phyloP scores from a whole-genome alignment of 2,329 filamentous ascomycete genomes.

The Aphanocladium album region DNA sequence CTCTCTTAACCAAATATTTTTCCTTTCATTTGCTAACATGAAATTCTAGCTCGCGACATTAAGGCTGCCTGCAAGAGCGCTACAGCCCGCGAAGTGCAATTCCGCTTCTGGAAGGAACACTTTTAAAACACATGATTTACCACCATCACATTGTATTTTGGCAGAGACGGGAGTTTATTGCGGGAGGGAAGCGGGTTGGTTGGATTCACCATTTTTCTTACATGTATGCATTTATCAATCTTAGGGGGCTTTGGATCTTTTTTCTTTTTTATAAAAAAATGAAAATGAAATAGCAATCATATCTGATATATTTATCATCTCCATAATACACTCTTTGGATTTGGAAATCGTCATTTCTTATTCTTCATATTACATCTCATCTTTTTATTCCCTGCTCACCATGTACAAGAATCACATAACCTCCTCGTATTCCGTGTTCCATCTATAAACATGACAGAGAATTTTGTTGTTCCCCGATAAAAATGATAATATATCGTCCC shows the following conservation, averaged over 20 bases:
- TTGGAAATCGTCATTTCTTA: neutral
- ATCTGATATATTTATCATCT: neutral
- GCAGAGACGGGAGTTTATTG: neutral
- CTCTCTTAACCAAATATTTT: neutral
- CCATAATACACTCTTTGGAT: neutral
- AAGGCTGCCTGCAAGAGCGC: conserved; percentile 71
- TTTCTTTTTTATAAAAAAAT: neutral
- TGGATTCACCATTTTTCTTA: neutral
- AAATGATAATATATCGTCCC: neutral
- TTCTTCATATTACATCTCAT: neutral
- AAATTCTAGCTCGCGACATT: conserved; percentile 66
- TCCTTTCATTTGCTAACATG: conserved; percentile 27
- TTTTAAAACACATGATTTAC: conserved; percentile 41
- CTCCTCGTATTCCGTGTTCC: neutral
- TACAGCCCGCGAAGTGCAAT: conserved; percentile 73
- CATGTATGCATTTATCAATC: conserved; percentile 4
- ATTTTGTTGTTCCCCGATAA: neutral
- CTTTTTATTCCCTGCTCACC: neutral
- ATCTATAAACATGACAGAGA: no score
- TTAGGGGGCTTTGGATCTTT: neutral
- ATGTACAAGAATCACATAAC: neutral
- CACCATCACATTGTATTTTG: neutral
- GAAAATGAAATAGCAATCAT: neutral
- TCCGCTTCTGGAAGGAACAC: conserved; percentile 99
- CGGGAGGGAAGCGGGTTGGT: neutral